Evolutionary conservation across 2,329 filamentous ascomycete species (phyloP).

Genomic region (Fusarium nurragi): DNA sequence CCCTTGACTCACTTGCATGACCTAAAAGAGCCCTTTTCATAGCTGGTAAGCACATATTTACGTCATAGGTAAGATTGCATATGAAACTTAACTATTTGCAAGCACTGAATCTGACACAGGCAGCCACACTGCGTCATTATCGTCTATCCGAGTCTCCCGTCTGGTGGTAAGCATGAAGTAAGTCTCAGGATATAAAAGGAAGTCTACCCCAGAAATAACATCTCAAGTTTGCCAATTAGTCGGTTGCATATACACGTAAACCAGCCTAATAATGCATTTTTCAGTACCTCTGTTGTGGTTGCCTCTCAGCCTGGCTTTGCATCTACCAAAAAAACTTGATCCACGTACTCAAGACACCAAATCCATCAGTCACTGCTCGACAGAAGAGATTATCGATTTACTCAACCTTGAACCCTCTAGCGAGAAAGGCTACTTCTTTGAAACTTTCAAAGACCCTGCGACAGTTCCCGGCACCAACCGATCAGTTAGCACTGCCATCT

Average conservation of each 20-base stretch:
- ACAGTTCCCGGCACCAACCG: conserved; percentile 45
- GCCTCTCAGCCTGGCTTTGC: conserved; percentile 1
- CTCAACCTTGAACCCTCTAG: conserved; percentile 56
- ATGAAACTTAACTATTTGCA: conserved; percentile 3
- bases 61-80: conserved; percentile 6
- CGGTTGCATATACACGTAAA: background rate
- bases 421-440: conserved; percentile 60
- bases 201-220: too few species aligned
- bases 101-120: conserved; percentile 7
- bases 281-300: background rate
- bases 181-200: background rate
- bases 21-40: too few species aligned
- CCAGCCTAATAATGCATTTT: background rate
- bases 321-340: conserved; percentile 3
- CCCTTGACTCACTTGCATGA: too few species aligned
- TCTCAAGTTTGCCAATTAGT: background rate
- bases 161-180: background rate
- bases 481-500: conserved; percentile 60
- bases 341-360: background rate
- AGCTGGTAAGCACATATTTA: background rate
- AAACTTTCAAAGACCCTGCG: conserved; percentile 57
- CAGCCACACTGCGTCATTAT: conserved; percentile 8
- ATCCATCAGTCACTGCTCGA: conserved; percentile 33
- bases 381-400: conserved; percentile 55
- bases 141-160: background rate